Base-by-base conservation (phyloP, 78 protist species). In the Speleostelium caveatum region DNA sequence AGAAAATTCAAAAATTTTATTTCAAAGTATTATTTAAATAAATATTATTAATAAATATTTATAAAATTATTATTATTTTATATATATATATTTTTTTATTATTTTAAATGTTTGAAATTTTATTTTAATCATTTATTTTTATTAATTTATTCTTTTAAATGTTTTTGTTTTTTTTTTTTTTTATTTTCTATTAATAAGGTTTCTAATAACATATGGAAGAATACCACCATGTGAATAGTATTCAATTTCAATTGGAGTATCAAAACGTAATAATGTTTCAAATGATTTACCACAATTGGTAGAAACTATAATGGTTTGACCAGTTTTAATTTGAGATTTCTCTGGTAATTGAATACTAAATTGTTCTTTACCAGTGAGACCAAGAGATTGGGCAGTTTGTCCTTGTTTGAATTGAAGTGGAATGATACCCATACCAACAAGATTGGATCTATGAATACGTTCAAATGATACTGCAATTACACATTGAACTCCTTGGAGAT, bases 381-480 rank as follows among this genome's bases (percentile, higher is more conserved):
- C 96, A 1, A 96, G 78, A 19, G 69, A 26, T 0, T 74, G 94
- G 14, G 98, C 97, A 41, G 30, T 62, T 39, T 75, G 91, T 8
- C 97, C 98, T 2, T 30, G 65, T 73, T 85, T 80, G 91, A 94
- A 97, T 68, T 75, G 93, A 24, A 97, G 85, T 35, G 98, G 98
- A 6, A 95, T 63, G 55, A 97, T 93, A 71, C 98, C 98, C 95
- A 95, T 89, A 72, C 94, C 94, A 36, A 93, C 96, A 0, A 97
- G 79, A 85, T 93, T 93, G 30, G 88, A 35, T 39, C 98, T 83
- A 95, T 95, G 97, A 76, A 87, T 89, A 66, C 96, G 80, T 65
- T 95, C 98, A 71, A 73, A 97, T 33, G 95, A 75, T 3, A 83
- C 93, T 17, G 98, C 98, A 39, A 97, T 73, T 28, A 97, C 96